Conservation (phyloP, 371 early-diverging fungal species). For the Funneliformis caledonium region DNA sequence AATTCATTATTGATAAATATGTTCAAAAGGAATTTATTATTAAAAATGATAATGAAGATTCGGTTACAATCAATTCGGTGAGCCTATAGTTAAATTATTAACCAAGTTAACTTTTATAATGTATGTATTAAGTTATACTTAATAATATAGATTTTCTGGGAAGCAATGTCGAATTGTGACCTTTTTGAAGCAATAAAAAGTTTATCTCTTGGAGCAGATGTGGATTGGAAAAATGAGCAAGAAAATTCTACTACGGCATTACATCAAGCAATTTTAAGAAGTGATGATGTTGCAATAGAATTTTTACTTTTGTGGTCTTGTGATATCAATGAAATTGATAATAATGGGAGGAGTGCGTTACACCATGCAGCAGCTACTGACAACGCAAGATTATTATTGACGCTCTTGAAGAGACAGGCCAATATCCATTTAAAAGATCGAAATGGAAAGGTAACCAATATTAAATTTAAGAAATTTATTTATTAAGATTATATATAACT, state of each 20-base stretch:
- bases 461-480: background rate
- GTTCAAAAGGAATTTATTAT: constrained; percentile 66
- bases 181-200: constrained; percentile 61
- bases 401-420: constrained; percentile 35
- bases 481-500: background rate
- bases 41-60: constrained; percentile 41
- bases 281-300: constrained; percentile 65
- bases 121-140: background rate
- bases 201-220: constrained; percentile 75
- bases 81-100: background rate
- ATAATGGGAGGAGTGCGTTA: constrained; percentile 72
- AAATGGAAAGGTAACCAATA: constrained; percentile 30
- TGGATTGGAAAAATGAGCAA: constrained; percentile 66
- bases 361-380: constrained; percentile 52
- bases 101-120: too few relatives aligned
- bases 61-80: constrained; percentile 45
- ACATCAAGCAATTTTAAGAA: constrained; percentile 65
- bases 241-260: constrained; percentile 60
- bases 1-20: constrained; percentile 79
- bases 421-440: constrained; percentile 34
- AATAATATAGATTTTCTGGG: constrained; percentile 56
- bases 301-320: constrained; percentile 74
- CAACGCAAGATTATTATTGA: constrained; percentile 25
- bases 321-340: constrained; percentile 67
- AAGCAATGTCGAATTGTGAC: constrained; percentile 61